Conservation (phyloP, 148 eudicot genomes). For the Rhododendron molle region DNA sequence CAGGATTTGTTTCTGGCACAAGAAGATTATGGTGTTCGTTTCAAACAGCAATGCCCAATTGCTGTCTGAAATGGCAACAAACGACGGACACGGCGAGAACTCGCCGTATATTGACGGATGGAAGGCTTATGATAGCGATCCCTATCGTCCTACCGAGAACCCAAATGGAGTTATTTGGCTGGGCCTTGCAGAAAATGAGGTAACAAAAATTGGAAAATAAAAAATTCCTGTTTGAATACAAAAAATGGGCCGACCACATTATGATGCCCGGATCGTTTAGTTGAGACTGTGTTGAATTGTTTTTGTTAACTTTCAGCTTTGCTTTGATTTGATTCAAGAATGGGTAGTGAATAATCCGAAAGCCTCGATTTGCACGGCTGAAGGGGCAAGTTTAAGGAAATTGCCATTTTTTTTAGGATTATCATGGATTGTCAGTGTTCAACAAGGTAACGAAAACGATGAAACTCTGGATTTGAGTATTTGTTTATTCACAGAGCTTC, state of each 20-base stretch:
- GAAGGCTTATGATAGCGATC: constrained; percentile 51
- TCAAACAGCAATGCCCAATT: constrained; percentile 4
- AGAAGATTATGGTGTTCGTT: constrained; percentile 14
- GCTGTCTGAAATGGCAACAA: constrained; percentile 33
- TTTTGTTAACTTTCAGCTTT: constrained; percentile 33
- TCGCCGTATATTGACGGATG: constrained; percentile 48
- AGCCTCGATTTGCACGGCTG: constrained; percentile 45
- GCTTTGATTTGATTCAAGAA: constrained; percentile 44
- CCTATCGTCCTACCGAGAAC: constrained; percentile 33
- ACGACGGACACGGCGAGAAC: constrained; percentile 48
- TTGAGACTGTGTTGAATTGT: background rate
- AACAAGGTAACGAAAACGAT: constrained; percentile 26
- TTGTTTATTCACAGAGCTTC: background rate
- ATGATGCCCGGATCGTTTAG: background rate
- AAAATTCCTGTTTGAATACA: background rate
- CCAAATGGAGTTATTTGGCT: constrained; percentile 48
- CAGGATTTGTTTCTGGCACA: background rate
- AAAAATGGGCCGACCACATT: background rate
- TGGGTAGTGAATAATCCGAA: constrained; percentile 47
- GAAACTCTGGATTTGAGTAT: background rate
- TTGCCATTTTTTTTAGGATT: constrained; percentile 50
- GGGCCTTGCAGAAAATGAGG: constrained; percentile 60
- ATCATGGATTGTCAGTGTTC: constrained; percentile 57
- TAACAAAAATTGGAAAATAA: background rate
- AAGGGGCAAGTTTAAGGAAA: constrained; percentile 46